Evolutionary conservation across 352 stramenopile species (phyloP).

Genomic region (Plasmopara muralis): DNA sequence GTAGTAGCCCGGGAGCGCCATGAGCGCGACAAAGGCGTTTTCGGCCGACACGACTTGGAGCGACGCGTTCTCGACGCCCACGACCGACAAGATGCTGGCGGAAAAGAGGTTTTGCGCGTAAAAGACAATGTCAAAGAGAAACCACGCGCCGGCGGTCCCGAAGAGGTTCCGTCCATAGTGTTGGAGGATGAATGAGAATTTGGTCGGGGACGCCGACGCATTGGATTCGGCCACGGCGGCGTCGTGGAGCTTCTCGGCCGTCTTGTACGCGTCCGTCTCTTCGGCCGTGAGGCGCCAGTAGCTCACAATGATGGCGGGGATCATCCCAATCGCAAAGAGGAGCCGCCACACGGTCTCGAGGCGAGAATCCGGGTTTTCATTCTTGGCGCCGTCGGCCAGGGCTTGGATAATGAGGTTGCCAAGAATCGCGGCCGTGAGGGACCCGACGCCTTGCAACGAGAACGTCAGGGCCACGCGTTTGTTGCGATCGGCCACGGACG

Average conservation of each 20-base stretch:
- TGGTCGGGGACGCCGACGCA: constrained; percentile 1
- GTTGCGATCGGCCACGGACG: constrained; percentile 37
- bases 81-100: constrained; percentile 52
- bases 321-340: constrained; percentile 55
- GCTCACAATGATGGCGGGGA: constrained; percentile 54
- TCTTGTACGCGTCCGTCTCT: constrained; percentile 42
- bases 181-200: constrained; percentile 36
- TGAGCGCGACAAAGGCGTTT: constrained; percentile 48
- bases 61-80: constrained; percentile 44
- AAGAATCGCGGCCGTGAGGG: constrained; percentile 45
- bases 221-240: background rate
- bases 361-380: constrained; percentile 28
- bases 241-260: constrained; percentile 22
- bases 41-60: constrained; percentile 48
- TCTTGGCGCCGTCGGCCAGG: constrained; percentile 27
- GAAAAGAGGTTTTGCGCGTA: constrained; percentile 79
- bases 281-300: constrained; percentile 58
- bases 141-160: constrained; percentile 72
- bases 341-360: constrained; percentile 61
- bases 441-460: constrained; percentile 55
- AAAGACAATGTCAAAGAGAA: constrained; percentile 84
- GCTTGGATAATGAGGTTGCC: constrained; percentile 54
- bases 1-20: constrained; percentile 78
- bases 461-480: constrained; percentile 46
- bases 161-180: constrained; percentile 49